Percentiles rank a stretch among this genome's conserved stretches.
phyloP scores from a whole-genome alignment of 805 yeast species.

The Candida nemodendra region DNA sequence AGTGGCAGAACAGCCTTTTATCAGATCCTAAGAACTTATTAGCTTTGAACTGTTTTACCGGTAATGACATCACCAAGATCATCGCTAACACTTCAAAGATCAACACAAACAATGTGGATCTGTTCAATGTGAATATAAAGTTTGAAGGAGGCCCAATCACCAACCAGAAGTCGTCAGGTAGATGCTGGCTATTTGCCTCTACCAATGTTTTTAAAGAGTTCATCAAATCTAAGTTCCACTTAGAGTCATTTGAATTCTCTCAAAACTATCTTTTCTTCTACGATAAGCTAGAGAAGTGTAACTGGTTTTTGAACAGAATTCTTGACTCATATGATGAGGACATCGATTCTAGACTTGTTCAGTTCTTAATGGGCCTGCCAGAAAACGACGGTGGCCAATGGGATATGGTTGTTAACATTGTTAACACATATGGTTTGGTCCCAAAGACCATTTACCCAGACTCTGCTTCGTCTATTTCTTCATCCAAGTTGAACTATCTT shows the following conservation, averaged over 20 bases:
- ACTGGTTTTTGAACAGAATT: constrained; percentile 75
- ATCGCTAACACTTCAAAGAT: constrained; percentile 37
- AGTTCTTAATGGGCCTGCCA: constrained; percentile 62
- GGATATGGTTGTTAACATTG: constrained; percentile 78
- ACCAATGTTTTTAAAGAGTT: constrained; percentile 71
- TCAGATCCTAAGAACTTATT: constrained; percentile 49
- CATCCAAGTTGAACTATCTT: constrained; percentile 57
- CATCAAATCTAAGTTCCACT: constrained; percentile 59
- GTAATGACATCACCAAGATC: constrained; percentile 42
- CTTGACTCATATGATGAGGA: constrained; percentile 64
- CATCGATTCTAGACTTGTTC: constrained; percentile 70
- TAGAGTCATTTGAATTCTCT: constrained; percentile 72
- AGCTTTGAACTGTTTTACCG: constrained; percentile 54
- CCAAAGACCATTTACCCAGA: constrained; percentile 77
- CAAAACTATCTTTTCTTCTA: constrained; percentile 80
- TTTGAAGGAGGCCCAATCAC: constrained; percentile 65
- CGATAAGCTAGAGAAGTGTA: constrained; percentile 84
- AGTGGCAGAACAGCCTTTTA: constrained; percentile 47
- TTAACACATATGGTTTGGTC: constrained; percentile 76
- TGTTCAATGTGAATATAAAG: constrained; percentile 45
- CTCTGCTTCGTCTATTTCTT: constrained; percentile 55
- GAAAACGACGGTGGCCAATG: constrained; percentile 88
- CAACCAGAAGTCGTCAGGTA: constrained; percentile 73
- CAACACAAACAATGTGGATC: constrained; percentile 32
- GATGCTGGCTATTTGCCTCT: constrained; percentile 91